Evolutionary conservation across 2,329 filamentous ascomycete genomes (phyloP).

Genomic region (Paraphoma chrysanthemicola): DNA sequence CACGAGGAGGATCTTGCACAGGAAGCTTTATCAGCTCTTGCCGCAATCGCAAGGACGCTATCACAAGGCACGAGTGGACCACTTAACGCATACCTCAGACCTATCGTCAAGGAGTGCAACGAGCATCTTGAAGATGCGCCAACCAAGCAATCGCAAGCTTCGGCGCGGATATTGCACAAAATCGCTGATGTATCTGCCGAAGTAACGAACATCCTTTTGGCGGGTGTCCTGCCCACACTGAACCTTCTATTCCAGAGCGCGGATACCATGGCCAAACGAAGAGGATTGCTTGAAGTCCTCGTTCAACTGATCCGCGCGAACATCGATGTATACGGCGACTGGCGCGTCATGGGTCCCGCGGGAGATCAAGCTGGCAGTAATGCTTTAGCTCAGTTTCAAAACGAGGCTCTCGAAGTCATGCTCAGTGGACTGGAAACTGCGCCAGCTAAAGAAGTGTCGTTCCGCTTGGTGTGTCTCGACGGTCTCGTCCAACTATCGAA

Average conservation of each 20-base stretch:
- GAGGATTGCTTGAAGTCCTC: conserved; percentile 68
- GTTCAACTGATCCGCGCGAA: conserved; percentile 66
- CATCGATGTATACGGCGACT: conserved; percentile 63
- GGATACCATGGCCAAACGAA: conserved; percentile 67
- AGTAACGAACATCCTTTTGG: conserved; percentile 63
- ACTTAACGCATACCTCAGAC: conserved; percentile 62
- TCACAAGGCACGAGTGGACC: conserved; percentile 57
- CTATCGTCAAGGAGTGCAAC: conserved; percentile 71
- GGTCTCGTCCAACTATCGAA: conserved; percentile 54
- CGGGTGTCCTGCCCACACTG: conserved; percentile 63
- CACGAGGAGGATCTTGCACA: conserved; percentile 71
- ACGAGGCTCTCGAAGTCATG: conserved; percentile 52
- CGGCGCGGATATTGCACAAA: conserved; percentile 66
- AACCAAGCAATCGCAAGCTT: conserved; percentile 71
- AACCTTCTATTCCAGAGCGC: conserved; percentile 67
- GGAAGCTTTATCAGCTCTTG: conserved; percentile 63
- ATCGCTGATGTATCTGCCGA: conserved; percentile 62
- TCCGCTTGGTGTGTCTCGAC: conserved; percentile 54
- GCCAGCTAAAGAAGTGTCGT: conserved; percentile 58
- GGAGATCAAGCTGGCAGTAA: conserved; percentile 41
- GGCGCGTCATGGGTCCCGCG: conserved; percentile 54
- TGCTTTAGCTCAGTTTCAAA: conserved; percentile 48
- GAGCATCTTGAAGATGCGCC: conserved; percentile 73
- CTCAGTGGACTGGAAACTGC: conserved; percentile 52
- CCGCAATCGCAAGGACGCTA: conserved; percentile 63